Evolutionary conservation across 169 alveolate genomes (phyloP), one percentile per base, ranked within the genome.

Genomic region (Plasmodium reichenowi): DNA sequence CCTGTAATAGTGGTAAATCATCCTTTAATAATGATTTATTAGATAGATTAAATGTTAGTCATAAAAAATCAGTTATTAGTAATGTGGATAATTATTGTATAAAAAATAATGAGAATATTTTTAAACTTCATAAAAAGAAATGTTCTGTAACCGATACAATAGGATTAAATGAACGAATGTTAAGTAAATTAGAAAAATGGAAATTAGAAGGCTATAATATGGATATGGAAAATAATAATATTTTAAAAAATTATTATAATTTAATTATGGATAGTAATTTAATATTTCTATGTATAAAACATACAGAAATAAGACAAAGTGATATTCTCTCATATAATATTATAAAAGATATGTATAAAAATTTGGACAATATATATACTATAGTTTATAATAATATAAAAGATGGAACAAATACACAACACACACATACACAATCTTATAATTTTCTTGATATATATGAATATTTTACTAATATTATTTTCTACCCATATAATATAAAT

Each of bases 1-100:
- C 91, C 22, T 5, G 47, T 9, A 83, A 83, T 62, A 70, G 86
- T 50, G 91, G 91, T 2, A 83, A 83, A 38, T 83, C 91, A 13
- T 58, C 86, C 13, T 73, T 83, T 0, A 58, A 83, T 54, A 83
- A 83, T 62, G 15, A 52, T 20, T 15, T 83, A 10, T 58, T 83
- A 50, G 78, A 29, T 17, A 12, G 29, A 54, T 29, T 83, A 1
- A 83, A 62, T 43, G 91, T 48, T 5, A 83, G 10, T 22, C 45
- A 83, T 73, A 83, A 83, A 70, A 52, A 58, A 58, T 83, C 91
- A 12, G 38, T 58, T 17, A 63, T 70, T 10, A 72, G 48, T 43
- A 9, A 83, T 15, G 62, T 68, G 13, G 67, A 58, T 56, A 83
- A 83, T 83, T 56, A 70, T 47, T 83, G 43, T 8, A 54, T 83